Base-by-base conservation (phyloP, 2,329 filamentous ascomycete genomes). In the Aaosphaeria arxii region DNA sequence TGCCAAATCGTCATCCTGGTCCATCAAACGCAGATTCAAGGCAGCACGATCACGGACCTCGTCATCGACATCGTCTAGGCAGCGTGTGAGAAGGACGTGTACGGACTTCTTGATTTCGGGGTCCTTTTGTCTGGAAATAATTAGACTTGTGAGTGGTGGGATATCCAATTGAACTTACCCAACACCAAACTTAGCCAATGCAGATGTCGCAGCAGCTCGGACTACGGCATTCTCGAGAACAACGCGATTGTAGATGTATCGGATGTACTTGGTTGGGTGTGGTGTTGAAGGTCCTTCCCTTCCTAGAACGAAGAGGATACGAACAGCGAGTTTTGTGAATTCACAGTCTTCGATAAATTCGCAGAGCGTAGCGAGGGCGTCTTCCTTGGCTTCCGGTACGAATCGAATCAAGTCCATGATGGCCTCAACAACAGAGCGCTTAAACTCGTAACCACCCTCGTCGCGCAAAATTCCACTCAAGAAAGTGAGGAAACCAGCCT, bases 351-450 rank as follows among this genome's bases (percentile, higher is more conserved):
- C 94, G 56, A 99, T 99, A 69, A 99, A 99, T 70, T 99, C 94
- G 76, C 94, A 97, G 24, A 99, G 83, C 66, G 97, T 94, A 11
- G 92, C 89, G 43, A 99, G 83, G 13, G 94, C 92, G 57, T 87
- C 84, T 69, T 87, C 84, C 64, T 84, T 85, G 62, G 82, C 85
- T 51, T 96, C 94, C 1, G 94, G 94, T 3, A 99, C 92, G 64
- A 99, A 99, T 72, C 97, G 96, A 78, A 99, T 97, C 47, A 99
- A 77, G 64, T 99, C 94, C 66, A 99, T 97, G 86, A 99, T 97
- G 79, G 91, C 96, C 77, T 99, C 94, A 17, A 99, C 92, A 7
- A 99, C 92, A 45, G 90, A 88, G 48, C 90, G 87, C 83, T 99
- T 99, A 76, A 99, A 99, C 53, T 97, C 94, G 70, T 95, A 99